A percentile compares a stretch with the other conserved stretches of the same genome.
Evolutionary conservation across 2,329 filamentous ascomycete genomes (phyloP).

Genomic region (Coleophoma eucalyptorum): DNA sequence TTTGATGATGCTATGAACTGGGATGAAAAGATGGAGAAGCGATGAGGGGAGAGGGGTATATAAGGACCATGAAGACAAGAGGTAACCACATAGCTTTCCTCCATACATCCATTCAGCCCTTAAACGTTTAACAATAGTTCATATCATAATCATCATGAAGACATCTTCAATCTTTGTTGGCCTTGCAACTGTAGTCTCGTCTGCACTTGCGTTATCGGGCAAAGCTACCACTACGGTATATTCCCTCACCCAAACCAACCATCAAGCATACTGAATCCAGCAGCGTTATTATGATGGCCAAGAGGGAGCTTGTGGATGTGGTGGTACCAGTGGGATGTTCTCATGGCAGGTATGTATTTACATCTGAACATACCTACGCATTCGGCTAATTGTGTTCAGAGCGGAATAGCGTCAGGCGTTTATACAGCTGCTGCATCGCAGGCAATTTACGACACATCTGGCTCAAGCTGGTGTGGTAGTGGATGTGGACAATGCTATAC

Average conservation of each 20-base stretch:
- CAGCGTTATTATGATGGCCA: constrained; percentile 29
- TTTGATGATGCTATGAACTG: too few species aligned
- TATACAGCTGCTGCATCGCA: constrained; percentile 24
- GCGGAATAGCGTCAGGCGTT: constrained; percentile 5
- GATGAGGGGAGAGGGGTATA: too few species aligned
- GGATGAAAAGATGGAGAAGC: too few species aligned
- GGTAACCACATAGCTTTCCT: too few species aligned
- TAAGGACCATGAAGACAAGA: too few species aligned
- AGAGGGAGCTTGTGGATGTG: constrained; percentile 29
- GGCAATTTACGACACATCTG: constrained; percentile 14
- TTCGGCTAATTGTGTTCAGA: neutral
- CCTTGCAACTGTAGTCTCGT: neutral
- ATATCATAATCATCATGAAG: neutral
- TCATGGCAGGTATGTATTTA: constrained; percentile 23
- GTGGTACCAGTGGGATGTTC: constrained; percentile 18
- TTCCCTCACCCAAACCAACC: neutral
- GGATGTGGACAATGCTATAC: constrained; percentile 26
- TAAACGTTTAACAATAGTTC: too few species aligned
- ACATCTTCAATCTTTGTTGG: neutral
- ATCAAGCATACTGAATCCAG: neutral
- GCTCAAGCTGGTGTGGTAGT: constrained; percentile 22
- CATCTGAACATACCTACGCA: neutral
- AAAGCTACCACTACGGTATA: neutral
- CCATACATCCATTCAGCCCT: too few species aligned
- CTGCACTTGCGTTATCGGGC: neutral